Evolutionary conservation across 306 rosid genomes (phyloP).

Genomic region (Cucurbita moschata): DNA sequence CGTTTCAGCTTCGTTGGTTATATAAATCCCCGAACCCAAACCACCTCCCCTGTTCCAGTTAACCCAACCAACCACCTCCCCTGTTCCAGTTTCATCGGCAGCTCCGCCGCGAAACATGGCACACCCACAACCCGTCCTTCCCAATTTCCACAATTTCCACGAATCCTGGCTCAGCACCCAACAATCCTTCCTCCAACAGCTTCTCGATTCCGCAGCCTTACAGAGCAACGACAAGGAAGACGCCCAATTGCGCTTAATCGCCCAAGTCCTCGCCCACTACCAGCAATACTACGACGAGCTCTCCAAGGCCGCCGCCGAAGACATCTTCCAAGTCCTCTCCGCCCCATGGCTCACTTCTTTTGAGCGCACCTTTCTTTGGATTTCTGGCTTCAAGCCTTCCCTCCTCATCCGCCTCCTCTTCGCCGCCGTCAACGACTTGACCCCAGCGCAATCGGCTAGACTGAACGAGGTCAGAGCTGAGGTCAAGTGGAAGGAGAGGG

Average conservation of each 20-base stretch:
- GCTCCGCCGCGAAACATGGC: too few species aligned
- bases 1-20: too few species aligned
- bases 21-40: too few species aligned
- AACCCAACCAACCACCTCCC: too few species aligned
- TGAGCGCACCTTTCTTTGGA: conserved; percentile 27
- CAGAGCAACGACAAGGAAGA: too few species aligned
- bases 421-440: background rate
- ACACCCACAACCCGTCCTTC: too few species aligned
- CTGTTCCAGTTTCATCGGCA: too few species aligned
- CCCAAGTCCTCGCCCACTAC: conserved; percentile 20
- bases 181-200: too few species aligned
- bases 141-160: too few species aligned
- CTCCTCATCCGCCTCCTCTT: conserved; percentile 10
- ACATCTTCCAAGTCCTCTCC: conserved; percentile 17
- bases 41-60: too few species aligned
- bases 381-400: conserved; percentile 23
- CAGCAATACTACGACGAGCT: conserved; percentile 17
- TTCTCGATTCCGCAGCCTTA: too few species aligned
- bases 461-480: conserved; percentile 6
- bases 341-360: conserved; percentile 24
- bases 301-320: conserved; percentile 7
- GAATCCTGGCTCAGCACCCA: too few species aligned
- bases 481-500: conserved; percentile 11
- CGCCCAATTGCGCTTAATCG: conserved; percentile 10
- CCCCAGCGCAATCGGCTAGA: background rate